phyloP scores from a whole-genome alignment of 495 filamentous ascomycete genomes.

The Thermochaetoides thermophila region DNA sequence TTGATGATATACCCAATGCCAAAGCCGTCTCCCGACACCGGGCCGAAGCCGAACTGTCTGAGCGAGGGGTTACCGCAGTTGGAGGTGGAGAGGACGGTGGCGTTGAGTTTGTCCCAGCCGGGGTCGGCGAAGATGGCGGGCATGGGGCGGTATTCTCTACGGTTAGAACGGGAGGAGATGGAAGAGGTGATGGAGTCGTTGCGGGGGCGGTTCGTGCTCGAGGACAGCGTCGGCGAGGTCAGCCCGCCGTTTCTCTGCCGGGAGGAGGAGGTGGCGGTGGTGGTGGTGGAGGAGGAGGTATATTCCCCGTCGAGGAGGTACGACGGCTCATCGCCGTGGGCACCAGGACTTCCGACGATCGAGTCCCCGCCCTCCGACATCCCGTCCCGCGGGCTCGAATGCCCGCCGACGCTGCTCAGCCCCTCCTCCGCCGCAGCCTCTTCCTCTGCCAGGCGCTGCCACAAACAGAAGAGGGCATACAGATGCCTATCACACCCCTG shows the following conservation, averaged over 20 bases:
- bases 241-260: constrained; percentile 5
- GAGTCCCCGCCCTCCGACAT: constrained; percentile 30
- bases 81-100: constrained; percentile 86
- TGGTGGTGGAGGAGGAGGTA: constrained; percentile 21
- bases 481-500: constrained; percentile 88
- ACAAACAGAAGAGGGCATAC: constrained; percentile 87
- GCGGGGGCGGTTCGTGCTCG: background rate
- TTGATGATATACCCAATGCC: constrained; percentile 99
- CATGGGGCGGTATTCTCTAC: constrained; percentile 26
- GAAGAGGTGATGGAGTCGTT: constrained; percentile 19
- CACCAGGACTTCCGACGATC: constrained; percentile 35
- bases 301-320: constrained; percentile 12
- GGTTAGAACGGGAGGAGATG: background rate
- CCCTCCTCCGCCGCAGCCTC: constrained; percentile 49
- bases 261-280: constrained; percentile 6
- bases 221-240: constrained; percentile 15
- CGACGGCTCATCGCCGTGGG: constrained; percentile 34
- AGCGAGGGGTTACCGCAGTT: constrained; percentile 98
- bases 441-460: constrained; percentile 76
- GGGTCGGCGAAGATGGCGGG: constrained; percentile 74
- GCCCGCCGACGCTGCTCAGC: constrained; percentile 37
- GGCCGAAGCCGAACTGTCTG: constrained; percentile 91
- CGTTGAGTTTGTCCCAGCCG: constrained; percentile 92
- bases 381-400: constrained; percentile 41
- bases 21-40: constrained; percentile 86